These are phyloP conservation scores for Ogataea trehaloabstinens DNA, from an alignment of 805 yeast species.

Conservation along the genomic window DNA sequence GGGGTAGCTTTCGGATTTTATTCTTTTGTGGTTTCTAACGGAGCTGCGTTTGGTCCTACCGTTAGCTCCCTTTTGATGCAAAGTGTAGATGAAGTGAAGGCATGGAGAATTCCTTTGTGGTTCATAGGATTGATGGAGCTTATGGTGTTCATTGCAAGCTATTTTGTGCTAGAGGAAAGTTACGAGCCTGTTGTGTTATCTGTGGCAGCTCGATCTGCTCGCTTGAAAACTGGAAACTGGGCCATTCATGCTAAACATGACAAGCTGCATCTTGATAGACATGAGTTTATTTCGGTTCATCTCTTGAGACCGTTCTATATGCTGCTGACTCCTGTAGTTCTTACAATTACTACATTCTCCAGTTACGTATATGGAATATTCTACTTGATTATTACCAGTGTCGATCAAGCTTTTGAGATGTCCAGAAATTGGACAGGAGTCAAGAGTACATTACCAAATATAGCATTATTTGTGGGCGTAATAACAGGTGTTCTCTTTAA, in stretches of 20 bases:
- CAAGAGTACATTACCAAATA: slow-evolving; percentile 32
- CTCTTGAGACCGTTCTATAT: slow-evolving; percentile 38
- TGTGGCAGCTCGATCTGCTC: slow-evolving; percentile 23
- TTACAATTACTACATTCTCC: slow-evolving; percentile 43
- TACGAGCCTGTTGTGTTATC: slow-evolving; percentile 37
- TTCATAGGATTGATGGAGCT: slow-evolving; percentile 42
- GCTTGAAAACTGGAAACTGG: slow-evolving; percentile 31
- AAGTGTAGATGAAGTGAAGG: slow-evolving; percentile 36
- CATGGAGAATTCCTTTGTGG: slow-evolving; percentile 62
- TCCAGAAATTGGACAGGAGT: slow-evolving; percentile 33
- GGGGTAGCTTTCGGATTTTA: slow-evolving; percentile 54
- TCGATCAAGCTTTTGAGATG: slow-evolving; percentile 36
- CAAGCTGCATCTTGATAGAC: slow-evolving; percentile 9
- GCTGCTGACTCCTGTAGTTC: slow-evolving; percentile 41
- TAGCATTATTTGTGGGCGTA: slow-evolving; percentile 39
- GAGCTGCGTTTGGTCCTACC: slow-evolving; percentile 71
- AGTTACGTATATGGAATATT: slow-evolving; percentile 49
- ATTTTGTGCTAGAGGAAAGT: slow-evolving; percentile 37
- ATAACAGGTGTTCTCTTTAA: slow-evolving; percentile 30
- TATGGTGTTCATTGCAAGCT: slow-evolving; percentile 32
- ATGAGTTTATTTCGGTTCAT: slow-evolving; percentile 29
- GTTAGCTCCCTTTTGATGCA: slow-evolving; percentile 46
- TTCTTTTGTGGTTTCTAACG: slow-evolving; percentile 52
- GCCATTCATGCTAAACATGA: slow-evolving; percentile 32
- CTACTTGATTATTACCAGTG: slow-evolving; percentile 43